A percentile compares a stretch with the other conserved stretches of the same genome.
Evolutionary conservation across 1,284 basidiomycete species (phyloP).

Genomic region (Ceratobasidium sp.): DNA sequence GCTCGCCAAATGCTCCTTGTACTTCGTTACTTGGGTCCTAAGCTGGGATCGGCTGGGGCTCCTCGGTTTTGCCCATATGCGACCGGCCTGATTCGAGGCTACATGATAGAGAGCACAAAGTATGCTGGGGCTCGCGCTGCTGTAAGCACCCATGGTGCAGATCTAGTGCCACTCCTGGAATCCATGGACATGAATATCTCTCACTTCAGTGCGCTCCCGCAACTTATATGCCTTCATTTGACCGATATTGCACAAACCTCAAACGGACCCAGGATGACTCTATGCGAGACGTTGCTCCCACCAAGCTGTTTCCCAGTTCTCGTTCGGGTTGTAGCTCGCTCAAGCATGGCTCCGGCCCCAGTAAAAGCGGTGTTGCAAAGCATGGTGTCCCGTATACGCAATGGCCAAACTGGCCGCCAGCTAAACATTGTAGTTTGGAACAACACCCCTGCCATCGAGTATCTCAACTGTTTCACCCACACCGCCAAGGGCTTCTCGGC

Average conservation of each 20-base stretch:
- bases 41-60: too few relatives aligned
- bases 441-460: not conserved
- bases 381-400: not conserved
- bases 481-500: not conserved
- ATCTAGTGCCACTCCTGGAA: not conserved
- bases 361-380: not conserved
- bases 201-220: not conserved
- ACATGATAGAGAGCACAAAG: too few relatives aligned
- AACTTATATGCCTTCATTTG: not conserved
- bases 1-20: conserved; percentile 3
- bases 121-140: conserved; percentile 6
- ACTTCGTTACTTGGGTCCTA: not conserved
- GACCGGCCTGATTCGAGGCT: too few relatives aligned
- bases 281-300: not conserved
- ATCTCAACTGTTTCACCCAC: not conserved
- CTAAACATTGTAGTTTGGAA: not conserved
- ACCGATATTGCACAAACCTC: not conserved
- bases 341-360: too few relatives aligned
- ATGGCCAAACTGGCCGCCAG: not conserved
- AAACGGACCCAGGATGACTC: not conserved
- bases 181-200: not conserved
- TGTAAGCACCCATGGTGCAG: not conserved
- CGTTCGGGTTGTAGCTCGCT: not conserved
- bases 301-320: not conserved
- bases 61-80: not conserved